phyloP scores from a whole-genome alignment of 768 basidiomycete genomes.

The Leucosporidium scottii region DNA sequence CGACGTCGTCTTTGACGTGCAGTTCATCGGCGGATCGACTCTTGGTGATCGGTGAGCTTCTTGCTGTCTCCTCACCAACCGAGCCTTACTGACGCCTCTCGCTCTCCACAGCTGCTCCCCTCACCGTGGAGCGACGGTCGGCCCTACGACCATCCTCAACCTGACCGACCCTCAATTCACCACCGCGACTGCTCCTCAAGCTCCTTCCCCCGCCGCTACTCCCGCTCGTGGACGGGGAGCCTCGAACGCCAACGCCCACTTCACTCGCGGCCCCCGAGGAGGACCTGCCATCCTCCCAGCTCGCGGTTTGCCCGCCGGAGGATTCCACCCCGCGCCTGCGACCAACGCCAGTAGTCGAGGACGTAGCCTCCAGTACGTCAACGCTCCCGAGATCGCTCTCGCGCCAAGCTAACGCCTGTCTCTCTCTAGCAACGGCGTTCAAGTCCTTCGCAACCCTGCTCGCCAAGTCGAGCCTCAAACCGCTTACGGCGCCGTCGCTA shows the following conservation, averaged over 20 bases:
- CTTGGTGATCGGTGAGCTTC: slow-evolving; percentile 64
- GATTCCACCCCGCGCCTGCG: slow-evolving; percentile 23
- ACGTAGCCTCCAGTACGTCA: slow-evolving; percentile 10
- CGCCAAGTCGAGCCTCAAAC: slow-evolving; percentile 12
- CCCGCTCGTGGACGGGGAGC: background rate
- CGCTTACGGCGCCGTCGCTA: slow-evolving; percentile 25
- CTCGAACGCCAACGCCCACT: slow-evolving; percentile 17
- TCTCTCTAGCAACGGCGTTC: slow-evolving; percentile 13
- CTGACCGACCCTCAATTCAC: slow-evolving; percentile 77
- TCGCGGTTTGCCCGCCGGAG: slow-evolving; percentile 28
- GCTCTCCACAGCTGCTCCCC: slow-evolving; percentile 62
- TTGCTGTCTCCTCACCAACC: slow-evolving; percentile 11
- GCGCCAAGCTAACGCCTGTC: background rate
- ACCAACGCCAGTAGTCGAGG: slow-evolving; percentile 10
- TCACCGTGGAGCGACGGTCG: slow-evolving; percentile 83
- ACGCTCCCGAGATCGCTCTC: background rate
- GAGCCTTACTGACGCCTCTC: slow-evolving; percentile 17
- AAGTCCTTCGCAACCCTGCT: slow-evolving; percentile 13
- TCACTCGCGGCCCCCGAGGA: slow-evolving; percentile 17
- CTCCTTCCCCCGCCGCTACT: background rate
- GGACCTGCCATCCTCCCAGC: slow-evolving; percentile 27
- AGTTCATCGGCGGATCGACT: slow-evolving; percentile 88
- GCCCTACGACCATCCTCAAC: slow-evolving; percentile 83
- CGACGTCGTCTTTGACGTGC: slow-evolving; percentile 92
- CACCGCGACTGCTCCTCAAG: slow-evolving; percentile 40